Percentiles rank a stretch among this genome's conserved stretches.
Conservation (phyloP, 495 filamentous ascomycete genomes). For the Hyaloscypha hepaticicola region DNA sequence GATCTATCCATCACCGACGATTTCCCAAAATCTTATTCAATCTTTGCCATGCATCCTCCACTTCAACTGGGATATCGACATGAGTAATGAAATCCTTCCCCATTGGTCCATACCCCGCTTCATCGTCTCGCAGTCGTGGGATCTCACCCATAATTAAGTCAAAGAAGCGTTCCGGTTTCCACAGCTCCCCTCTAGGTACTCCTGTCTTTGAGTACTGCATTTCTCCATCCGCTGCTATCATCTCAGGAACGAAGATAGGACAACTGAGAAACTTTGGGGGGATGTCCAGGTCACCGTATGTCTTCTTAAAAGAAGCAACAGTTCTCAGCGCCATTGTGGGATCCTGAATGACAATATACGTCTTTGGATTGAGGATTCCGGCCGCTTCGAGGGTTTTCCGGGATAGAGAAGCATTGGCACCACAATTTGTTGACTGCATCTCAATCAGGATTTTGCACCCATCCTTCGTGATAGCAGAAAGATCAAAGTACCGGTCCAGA, state of each 20-base stretch:
- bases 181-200: slow-evolving; percentile 19
- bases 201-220: slow-evolving; percentile 23
- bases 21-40: slow-evolving; percentile 4
- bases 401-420: slow-evolving; percentile 35
- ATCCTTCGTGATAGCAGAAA: slow-evolving; percentile 15
- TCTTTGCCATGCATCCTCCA: slow-evolving; percentile 35
- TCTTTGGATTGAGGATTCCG: slow-evolving; percentile 21
- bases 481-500: slow-evolving; percentile 31
- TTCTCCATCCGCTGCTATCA: slow-evolving; percentile 15
- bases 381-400: slow-evolving; percentile 32
- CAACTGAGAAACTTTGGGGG: slow-evolving; percentile 34
- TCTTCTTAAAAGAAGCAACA: slow-evolving; percentile 37
- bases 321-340: slow-evolving; percentile 42
- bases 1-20: slow-evolving; percentile 2
- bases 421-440: slow-evolving; percentile 41
- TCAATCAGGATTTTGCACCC: slow-evolving; percentile 38
- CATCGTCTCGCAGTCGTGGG: slow-evolving; percentile 37
- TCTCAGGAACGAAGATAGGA: slow-evolving; percentile 35
- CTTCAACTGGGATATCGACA: slow-evolving; percentile 35
- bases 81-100: slow-evolving; percentile 40
- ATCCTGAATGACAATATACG: slow-evolving; percentile 39
- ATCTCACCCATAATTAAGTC: slow-evolving; percentile 24
- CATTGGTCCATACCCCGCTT: slow-evolving; percentile 38
- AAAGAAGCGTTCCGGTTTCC: slow-evolving; percentile 30
- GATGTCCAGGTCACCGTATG: slow-evolving; percentile 24